Conservation (phyloP, 2,329 filamentous ascomycete species). For the Penicillium sp. region DNA sequence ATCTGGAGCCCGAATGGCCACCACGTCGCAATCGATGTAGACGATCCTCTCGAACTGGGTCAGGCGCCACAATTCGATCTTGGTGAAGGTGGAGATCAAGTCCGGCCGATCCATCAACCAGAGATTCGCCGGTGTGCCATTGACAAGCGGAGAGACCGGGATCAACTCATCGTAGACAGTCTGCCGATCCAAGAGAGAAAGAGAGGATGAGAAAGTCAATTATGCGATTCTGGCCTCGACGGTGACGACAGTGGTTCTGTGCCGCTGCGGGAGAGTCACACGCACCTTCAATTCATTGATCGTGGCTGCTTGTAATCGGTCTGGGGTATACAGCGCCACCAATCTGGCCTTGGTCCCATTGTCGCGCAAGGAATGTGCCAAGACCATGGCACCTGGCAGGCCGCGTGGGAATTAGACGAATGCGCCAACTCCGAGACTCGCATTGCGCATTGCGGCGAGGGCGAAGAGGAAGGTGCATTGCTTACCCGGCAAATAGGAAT, state of each 20-base stretch:
- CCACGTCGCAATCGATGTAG: conserved; percentile 88
- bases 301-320: conserved; percentile 68
- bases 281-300: conserved; percentile 70
- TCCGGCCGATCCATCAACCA: conserved; percentile 88
- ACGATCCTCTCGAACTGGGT: conserved; percentile 86
- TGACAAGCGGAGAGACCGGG: conserved; percentile 73
- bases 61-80: conserved; percentile 90
- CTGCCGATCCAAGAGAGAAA: conserved; percentile 41
- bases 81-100: conserved; percentile 88
- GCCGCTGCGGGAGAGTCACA: conserved; percentile 3
- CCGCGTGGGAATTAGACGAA: conserved; percentile 12
- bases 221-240: no score
- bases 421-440: conserved; percentile 1
- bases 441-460: not conserved
- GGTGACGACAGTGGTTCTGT: not conserved
- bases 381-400: conserved; percentile 72
- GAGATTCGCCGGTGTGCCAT: conserved; percentile 71
- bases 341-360: conserved; percentile 79
- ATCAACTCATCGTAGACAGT: conserved; percentile 83
- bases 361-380: conserved; percentile 92
- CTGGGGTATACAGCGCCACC: conserved; percentile 74
- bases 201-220: no score
- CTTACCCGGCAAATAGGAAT: conserved; percentile 85
- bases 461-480: conserved; percentile 10
- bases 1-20: conserved; percentile 84